Base-by-base conservation (phyloP, 495 filamentous ascomycete genomes). In the Penicillium angulare region DNA sequence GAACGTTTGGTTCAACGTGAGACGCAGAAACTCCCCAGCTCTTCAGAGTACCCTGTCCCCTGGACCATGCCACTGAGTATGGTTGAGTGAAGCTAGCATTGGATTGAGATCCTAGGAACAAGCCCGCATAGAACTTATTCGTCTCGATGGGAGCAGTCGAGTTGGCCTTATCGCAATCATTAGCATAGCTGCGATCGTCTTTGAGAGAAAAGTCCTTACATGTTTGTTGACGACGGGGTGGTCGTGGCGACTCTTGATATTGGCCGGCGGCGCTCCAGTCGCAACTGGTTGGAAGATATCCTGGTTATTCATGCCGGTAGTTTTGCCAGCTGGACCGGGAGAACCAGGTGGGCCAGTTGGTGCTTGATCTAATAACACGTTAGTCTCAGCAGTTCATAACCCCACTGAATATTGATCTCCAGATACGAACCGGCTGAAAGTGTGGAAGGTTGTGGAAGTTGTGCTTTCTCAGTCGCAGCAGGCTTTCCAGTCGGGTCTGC, bases 71-170 rank as follows among this genome's bases (percentile, higher is more conserved):
- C 2, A 96, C 55, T 0, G 87, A 86, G 65, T 96, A 98, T 8
- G 93, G 93, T 63, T 95, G 86, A 2, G 89, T 88, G 76, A 88
- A 97, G 0, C 83, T 79, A 1, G 84, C 76, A 31, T 80, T 78
- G 3, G 71, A 79, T 65, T 95, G 91, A 39, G 67, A 79, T 3
- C 85, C 90, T 2, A 97, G 72, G 60, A 92, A 93, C 55, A 96
- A 84, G 41, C 95, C 95, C 44, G 84, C 83, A 60, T 96, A 96
- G 67, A 96, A 98, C 59, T 96, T 97, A 67, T 97, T 95, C 10
- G 91, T 93, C 43, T 80, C 72, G 53, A 89, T 77, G 0, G 86
- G 87, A 1, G 59, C 66, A 2, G 68, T 65, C 16, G 80, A 69
- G 47, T 72, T 63, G 29, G 61, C 49, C 66, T 74, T 36, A 15